phyloP scores from a whole-genome alignment of 257 asterid genomes.

The Buddleja alternifolia region DNA sequence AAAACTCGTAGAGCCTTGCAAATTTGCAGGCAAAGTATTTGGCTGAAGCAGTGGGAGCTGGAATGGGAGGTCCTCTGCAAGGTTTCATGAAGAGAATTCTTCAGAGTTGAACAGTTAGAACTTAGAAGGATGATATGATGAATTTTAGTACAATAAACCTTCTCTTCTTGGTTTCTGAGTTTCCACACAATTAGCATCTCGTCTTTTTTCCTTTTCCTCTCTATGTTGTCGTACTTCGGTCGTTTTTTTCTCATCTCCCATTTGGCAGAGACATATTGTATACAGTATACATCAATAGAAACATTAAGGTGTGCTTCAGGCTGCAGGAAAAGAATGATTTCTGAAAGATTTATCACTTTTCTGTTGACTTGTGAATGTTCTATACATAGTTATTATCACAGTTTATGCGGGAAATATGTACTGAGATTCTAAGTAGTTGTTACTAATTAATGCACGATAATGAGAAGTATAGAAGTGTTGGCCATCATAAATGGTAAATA shows the following conservation, averaged over 20 bases:
- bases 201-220: background rate
- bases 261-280: background rate
- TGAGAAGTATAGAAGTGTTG: background rate
- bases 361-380: background rate
- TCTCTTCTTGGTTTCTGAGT: background rate
- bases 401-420: background rate
- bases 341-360: background rate
- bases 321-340: background rate
- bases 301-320: background rate
- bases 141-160: conserved; percentile 7
- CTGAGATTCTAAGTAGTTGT: background rate
- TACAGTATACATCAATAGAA: background rate
- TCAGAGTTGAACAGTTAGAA: conserved; percentile 38
- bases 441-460: background rate
- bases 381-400: background rate
- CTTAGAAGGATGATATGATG: conserved; percentile 8
- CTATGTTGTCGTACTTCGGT: background rate
- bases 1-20: conserved; percentile 23
- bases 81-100: conserved; percentile 62
- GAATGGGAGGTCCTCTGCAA: conserved; percentile 80
- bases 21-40: conserved; percentile 70
- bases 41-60: conserved; percentile 89
- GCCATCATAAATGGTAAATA: background rate
- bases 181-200: no score
- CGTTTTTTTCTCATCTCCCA: background rate